Percentiles rank a stretch among this genome's conserved stretches.
Evolutionary conservation across 2,329 filamentous ascomycete species (phyloP).

Genomic region (Teratosphaeria viscida): DNA sequence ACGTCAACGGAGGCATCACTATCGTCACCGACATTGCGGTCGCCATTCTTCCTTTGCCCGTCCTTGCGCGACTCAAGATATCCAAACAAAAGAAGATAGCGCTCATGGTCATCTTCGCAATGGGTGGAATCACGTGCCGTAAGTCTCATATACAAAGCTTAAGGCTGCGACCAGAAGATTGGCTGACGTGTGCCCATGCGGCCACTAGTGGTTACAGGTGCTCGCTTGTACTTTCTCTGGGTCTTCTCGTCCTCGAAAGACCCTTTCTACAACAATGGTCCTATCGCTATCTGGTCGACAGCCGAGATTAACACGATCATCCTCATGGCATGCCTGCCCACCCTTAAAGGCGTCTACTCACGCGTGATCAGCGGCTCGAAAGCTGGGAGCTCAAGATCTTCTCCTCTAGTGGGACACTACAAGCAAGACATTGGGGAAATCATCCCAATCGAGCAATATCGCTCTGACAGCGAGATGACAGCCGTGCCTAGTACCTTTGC

Average conservation of each 20-base stretch:
- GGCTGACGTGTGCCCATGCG: slow-evolving; percentile 13
- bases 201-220: slow-evolving; percentile 23
- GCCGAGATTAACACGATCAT: slow-evolving; percentile 29
- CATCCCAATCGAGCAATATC: not conserved
- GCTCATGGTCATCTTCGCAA: slow-evolving; percentile 25
- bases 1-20: slow-evolving; percentile 23
- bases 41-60: slow-evolving; percentile 24
- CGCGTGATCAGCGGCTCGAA: not conserved
- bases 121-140: slow-evolving; percentile 15
- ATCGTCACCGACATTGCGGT: slow-evolving; percentile 27
- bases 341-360: slow-evolving; percentile 21
- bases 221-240: slow-evolving; percentile 21
- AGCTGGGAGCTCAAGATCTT: not conserved
- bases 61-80: slow-evolving; percentile 26
- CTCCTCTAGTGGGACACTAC: not conserved
- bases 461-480: not conserved
- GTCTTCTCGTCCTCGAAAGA: slow-evolving; percentile 15
- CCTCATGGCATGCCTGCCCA: slow-evolving; percentile 27
- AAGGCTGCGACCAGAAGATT: not conserved
- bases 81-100: slow-evolving; percentile 22
- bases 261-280: slow-evolving; percentile 21
- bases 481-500: not conserved
- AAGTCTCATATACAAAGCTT: slow-evolving; percentile 2
- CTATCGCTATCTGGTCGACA: slow-evolving; percentile 25
- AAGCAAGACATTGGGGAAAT: not conserved